Percentiles rank a stretch among this genome's conserved stretches.
Evolutionary conservation across 352 stramenopile genomes (phyloP).

Genomic region (Phytophthora vignae): DNA sequence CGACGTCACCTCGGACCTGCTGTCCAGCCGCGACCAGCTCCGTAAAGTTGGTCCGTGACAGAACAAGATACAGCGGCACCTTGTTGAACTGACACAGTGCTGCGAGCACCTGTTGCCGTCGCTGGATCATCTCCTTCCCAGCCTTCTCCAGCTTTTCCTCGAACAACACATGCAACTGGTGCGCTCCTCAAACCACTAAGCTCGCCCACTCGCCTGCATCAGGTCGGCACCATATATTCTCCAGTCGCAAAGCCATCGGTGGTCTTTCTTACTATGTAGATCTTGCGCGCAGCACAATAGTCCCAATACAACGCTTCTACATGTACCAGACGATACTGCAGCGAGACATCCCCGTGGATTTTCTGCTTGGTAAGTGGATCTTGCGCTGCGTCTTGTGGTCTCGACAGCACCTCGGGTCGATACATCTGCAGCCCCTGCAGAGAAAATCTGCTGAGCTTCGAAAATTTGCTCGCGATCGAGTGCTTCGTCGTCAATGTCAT

Average conservation of each 20-base stretch:
- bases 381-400: not conserved
- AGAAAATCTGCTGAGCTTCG: slow-evolving; percentile 58
- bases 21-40: slow-evolving; percentile 64
- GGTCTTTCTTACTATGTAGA: slow-evolving; percentile 59
- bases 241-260: slow-evolving; percentile 53
- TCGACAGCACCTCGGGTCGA: slow-evolving; percentile 44
- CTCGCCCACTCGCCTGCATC: slow-evolving; percentile 79
- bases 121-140: slow-evolving; percentile 65
- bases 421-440: slow-evolving; percentile 76
- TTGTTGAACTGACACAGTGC: slow-evolving; percentile 63
- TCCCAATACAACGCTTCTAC: slow-evolving; percentile 89
- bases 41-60: slow-evolving; percentile 50
- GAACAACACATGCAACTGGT: slow-evolving; percentile 75
- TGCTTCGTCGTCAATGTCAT: slow-evolving; percentile 40
- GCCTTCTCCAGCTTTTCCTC: slow-evolving; percentile 60
- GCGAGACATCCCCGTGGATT: not conserved
- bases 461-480: slow-evolving; percentile 61
- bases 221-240: slow-evolving; percentile 74
- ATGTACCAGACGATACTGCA: slow-evolving; percentile 50
- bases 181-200: slow-evolving; percentile 61
- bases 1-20: slow-evolving; percentile 69
- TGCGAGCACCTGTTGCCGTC: slow-evolving; percentile 53
- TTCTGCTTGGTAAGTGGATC: slow-evolving; percentile 10
- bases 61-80: slow-evolving; percentile 64
- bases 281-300: slow-evolving; percentile 71